A percentile compares a stretch with the other conserved stretches of the same genome.
Evolutionary conservation across 2,329 filamentous ascomycete genomes (phyloP).

Genomic region (Fusarium fracticaudum): DNA sequence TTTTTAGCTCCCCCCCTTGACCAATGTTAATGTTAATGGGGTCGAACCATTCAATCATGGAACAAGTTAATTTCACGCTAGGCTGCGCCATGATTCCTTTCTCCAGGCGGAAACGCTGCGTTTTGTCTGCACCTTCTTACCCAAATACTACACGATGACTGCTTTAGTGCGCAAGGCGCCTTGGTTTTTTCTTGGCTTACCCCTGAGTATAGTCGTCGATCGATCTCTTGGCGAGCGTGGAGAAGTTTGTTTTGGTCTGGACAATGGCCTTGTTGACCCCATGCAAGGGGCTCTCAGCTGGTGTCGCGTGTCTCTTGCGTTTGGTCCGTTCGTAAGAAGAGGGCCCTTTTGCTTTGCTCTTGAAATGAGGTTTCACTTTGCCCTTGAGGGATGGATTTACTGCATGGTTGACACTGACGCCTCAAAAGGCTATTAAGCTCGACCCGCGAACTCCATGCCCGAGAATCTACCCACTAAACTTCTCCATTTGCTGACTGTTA

Average conservation of each 20-base stretch:
- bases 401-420: conserved; percentile 4
- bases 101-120: not conserved
- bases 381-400: not conserved
- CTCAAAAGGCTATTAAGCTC: not conserved
- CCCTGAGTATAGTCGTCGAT: conserved; percentile 24
- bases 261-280: not conserved
- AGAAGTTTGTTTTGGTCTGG: not conserved
- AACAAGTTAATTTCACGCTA: conserved; percentile 3
- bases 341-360: not conserved
- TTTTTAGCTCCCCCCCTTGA: not conserved
- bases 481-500: not conserved
- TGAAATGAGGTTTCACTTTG: not conserved
- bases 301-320: not conserved
- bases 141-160: not conserved
- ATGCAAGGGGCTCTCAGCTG: not conserved
- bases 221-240: conserved; percentile 24
- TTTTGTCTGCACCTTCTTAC: not conserved
- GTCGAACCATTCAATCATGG: not conserved
- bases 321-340: not conserved
- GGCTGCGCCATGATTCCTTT: not conserved
- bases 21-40: not conserved
- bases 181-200: conserved; percentile 13
- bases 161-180: not conserved
- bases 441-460: not conserved
- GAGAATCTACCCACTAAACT: not conserved